Conservation (phyloP, 352 stramenopile species). For the Pythium biforme region DNA sequence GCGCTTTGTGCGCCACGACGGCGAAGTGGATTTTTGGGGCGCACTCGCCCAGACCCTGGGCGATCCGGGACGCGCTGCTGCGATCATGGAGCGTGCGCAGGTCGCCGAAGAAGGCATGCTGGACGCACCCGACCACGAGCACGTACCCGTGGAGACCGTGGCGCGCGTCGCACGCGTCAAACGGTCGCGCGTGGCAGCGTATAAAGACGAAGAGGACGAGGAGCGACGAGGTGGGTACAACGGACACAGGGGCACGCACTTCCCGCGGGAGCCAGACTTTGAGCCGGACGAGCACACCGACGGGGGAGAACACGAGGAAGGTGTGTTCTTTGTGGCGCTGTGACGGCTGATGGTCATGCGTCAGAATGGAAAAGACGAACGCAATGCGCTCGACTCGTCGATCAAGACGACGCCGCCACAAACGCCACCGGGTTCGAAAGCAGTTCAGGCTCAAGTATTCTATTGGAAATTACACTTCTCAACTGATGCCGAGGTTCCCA, state of each 20-base stretch:
- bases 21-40: conserved; percentile 10
- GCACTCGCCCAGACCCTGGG: neutral
- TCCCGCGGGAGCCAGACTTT: neutral
- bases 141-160: neutral
- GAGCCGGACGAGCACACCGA: neutral
- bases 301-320: neutral
- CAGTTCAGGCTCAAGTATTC: no score
- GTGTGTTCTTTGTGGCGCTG: neutral
- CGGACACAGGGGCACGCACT: neutral
- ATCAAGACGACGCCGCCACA: no score
- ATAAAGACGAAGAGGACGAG: neutral
- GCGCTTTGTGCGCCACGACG: conserved; percentile 11
- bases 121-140: neutral
- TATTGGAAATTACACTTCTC: no score
- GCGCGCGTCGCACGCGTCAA: neutral
- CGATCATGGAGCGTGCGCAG: conserved; percentile 15
- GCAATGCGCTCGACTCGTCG: no score
- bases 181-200: neutral
- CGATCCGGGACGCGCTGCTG: neutral
- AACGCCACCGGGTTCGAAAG: no score
- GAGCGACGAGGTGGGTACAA: neutral
- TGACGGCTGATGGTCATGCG: no score
- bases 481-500: no score
- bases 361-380: no score
- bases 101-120: conserved; percentile 16